A percentile compares a stretch with the other conserved stretches of the same genome.
phyloP scores from a whole-genome alignment of 768 basidiomycete species.

The Plicaturopsis crispa region DNA sequence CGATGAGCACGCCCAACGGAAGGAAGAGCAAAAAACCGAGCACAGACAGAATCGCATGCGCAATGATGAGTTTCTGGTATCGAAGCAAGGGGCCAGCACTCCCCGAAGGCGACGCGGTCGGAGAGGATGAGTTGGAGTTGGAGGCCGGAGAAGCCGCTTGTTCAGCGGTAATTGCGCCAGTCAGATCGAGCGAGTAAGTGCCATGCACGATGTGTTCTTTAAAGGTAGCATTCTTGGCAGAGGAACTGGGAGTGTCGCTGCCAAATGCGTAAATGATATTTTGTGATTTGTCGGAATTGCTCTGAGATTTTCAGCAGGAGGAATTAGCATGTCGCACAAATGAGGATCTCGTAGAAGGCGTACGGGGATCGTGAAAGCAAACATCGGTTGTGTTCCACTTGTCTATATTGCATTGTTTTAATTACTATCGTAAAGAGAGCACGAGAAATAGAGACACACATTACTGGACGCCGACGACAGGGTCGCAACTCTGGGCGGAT shows the following conservation, averaged over 20 bases:
- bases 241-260: slow-evolving; percentile 36
- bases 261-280: slow-evolving; percentile 57
- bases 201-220: slow-evolving; percentile 41
- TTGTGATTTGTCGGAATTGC: slow-evolving; percentile 31
- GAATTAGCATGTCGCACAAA: too few species aligned
- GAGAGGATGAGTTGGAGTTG: slow-evolving; percentile 8
- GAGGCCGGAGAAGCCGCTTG: slow-evolving; percentile 13
- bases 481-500: slow-evolving; percentile 45
- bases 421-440: background rate
- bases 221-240: slow-evolving; percentile 36
- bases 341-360: slow-evolving; percentile 11
- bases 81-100: slow-evolving; percentile 30
- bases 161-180: slow-evolving; percentile 23
- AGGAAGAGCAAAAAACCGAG: slow-evolving; percentile 47
- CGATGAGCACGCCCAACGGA: slow-evolving; percentile 44
- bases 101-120: background rate
- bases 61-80: slow-evolving; percentile 43
- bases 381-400: slow-evolving; percentile 32
- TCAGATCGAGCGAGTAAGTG: slow-evolving; percentile 36
- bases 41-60: slow-evolving; percentile 44
- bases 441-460: slow-evolving; percentile 19
- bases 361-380: slow-evolving; percentile 46
- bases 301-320: slow-evolving; percentile 20
- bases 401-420: slow-evolving; percentile 20
- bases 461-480: slow-evolving; percentile 26